phyloP scores from a whole-genome alignment of 176 grass and related monocot genomes.

The Leersia perrieri region DNA sequence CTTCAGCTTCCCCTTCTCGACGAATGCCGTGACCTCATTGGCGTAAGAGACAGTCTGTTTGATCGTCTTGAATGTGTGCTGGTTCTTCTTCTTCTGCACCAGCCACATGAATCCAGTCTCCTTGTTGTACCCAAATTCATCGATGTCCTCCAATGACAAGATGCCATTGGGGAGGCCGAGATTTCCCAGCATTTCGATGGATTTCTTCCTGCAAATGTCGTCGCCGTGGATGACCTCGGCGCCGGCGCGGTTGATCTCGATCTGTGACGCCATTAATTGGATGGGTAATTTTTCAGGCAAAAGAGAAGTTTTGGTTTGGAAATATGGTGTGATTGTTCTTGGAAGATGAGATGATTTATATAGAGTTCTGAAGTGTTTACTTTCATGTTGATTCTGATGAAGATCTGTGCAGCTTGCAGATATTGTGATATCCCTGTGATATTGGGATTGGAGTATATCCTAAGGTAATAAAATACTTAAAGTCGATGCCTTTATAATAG shows the following conservation, averaged over 20 bases:
- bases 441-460: too few species aligned
- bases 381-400: background rate
- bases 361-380: background rate
- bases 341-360: background rate
- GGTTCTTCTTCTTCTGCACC: constrained; percentile 39
- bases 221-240: background rate
- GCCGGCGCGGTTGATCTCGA: background rate
- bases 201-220: constrained; percentile 5
- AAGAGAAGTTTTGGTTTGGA: too few species aligned
- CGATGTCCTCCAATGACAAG: constrained; percentile 22
- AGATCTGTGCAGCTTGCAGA: too few species aligned
- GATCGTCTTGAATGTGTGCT: constrained; percentile 41
- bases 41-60: constrained; percentile 23
- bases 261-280: background rate
- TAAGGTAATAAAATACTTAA: too few species aligned
- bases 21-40: background rate
- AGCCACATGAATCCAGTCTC: constrained; percentile 15
- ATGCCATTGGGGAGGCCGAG: constrained; percentile 38
- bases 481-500: too few species aligned
- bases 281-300: too few species aligned
- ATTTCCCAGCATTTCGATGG: constrained; percentile 6
- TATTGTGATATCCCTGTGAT: too few species aligned
- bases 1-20: background rate
- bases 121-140: constrained; percentile 28
- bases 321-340: background rate